phyloP scores from a whole-genome alignment of 2,329 filamentous ascomycete species.

The Sarocladium kiliense region DNA sequence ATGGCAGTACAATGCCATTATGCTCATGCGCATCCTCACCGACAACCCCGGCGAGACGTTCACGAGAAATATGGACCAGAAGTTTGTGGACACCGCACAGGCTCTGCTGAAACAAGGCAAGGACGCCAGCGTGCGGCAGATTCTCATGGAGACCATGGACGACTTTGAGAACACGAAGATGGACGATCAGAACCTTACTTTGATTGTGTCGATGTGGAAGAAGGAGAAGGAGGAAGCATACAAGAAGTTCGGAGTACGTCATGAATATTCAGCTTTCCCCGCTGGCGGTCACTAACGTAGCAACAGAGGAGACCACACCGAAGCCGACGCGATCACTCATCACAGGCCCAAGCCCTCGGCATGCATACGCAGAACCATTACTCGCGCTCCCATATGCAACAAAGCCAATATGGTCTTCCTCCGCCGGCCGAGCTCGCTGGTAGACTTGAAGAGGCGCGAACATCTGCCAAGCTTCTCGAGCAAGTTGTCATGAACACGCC shows the following conservation, averaged over 20 bases:
- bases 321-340: conserved; percentile 9
- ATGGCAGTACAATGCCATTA: conserved; percentile 91
- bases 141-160: conserved; percentile 82
- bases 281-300: background rate
- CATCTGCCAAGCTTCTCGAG: conserved; percentile 84
- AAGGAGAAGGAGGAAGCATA: conserved; percentile 71
- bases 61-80: conserved; percentile 82
- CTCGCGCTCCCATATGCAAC: conserved; percentile 42
- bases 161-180: conserved; percentile 67
- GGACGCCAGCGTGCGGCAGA: conserved; percentile 75
- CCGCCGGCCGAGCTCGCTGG: conserved; percentile 71
- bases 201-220: conserved; percentile 80
- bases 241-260: conserved; percentile 45
- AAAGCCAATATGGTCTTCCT: conserved; percentile 42
- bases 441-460: conserved; percentile 83
- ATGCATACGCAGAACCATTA: conserved; percentile 53
- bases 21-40: conserved; percentile 86
- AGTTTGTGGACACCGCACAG: conserved; percentile 73
- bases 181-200: conserved; percentile 66
- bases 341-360: conserved; percentile 18
- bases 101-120: conserved; percentile 65
- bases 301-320: background rate
- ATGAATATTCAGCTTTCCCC: background rate
- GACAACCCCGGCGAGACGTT: conserved; percentile 91
- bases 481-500: conserved; percentile 88